Conservation (phyloP, 257 asterid species). For the Fraxinus excelsior region DNA sequence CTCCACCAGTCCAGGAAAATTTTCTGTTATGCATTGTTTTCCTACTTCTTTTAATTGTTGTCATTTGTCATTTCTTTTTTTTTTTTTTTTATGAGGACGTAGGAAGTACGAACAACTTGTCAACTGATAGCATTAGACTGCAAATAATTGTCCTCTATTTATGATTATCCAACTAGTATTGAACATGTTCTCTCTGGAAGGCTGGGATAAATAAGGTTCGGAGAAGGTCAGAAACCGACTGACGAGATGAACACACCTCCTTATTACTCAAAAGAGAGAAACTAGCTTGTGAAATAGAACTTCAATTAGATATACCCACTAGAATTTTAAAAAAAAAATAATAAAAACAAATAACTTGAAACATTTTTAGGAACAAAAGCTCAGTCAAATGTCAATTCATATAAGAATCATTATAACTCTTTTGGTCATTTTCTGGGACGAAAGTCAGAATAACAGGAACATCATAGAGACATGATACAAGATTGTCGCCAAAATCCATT, state of each 20-base stretch:
- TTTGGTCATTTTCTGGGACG: neutral
- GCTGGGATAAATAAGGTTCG: neutral
- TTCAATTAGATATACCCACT: neutral
- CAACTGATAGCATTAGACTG: constrained; percentile 9
- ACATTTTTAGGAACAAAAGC: neutral
- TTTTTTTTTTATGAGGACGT: neutral
- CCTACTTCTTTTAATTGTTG: neutral
- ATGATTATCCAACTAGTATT: constrained; percentile 17
- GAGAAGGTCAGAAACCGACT: neutral
- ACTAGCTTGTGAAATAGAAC: constrained; percentile 8
- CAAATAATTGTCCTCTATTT: neutral
- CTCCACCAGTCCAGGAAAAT: neutral
- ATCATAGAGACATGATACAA: neutral
- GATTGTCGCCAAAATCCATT: constrained; percentile 6
- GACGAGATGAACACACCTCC: neutral
- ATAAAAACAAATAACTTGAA: no score
- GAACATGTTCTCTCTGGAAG: constrained; percentile 12
- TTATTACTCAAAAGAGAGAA: constrained; percentile 12
- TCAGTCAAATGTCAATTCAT: neutral
- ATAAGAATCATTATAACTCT: neutral
- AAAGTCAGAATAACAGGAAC: neutral
- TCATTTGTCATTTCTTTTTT: neutral
- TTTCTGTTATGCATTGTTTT: constrained; percentile 2
- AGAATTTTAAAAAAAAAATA: neutral
- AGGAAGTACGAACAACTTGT: neutral